Evolutionary conservation across 768 basidiomycete species (phyloP), one percentile per base, ranked within the genome.

Genomic region (Tephrocybe sp.): DNA sequence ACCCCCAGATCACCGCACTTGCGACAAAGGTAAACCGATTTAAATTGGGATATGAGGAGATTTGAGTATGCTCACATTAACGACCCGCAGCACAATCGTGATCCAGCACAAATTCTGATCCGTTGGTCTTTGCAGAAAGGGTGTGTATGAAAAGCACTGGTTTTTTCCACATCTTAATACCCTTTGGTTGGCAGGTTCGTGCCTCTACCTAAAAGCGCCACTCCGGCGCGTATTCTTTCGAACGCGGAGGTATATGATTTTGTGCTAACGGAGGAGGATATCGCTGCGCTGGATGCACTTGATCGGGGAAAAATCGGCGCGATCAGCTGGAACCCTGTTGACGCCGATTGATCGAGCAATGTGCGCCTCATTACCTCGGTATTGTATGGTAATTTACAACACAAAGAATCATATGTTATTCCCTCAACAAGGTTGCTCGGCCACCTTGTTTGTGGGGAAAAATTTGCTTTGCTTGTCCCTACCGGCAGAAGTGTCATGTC

Each of bases 71-170:
- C n/a, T n/a, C n/a, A n/a, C n/a, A n/a, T n/a, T n/a, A n/a, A n/a
- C n/a, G n/a, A n/a, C n/a, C n/a, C 30, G 18, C 46, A 24, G 21
- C 14, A 28, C 17, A 12, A 42, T 33, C 80, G 81, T 48, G 80
- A 85, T 36, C 78, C 80, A 4, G 85, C 92, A 15, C 94, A 97
- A 61, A 74, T 96, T 39, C 78, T 97, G 14, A 71, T 97, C 50
- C 81, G 95, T 20, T 97, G 93, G 91, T 94, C 92, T 24, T 71
- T 98, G 32, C 94, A 97, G 65, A 82, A 79, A 62, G 84, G 85
- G 88, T 89, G 59, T 43, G 80, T 23, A 20, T 24, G 7, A n/a
- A 21, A 36, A 12, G 9, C 15, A 14, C 34, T 4, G 4, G 11
- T 15, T 36, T 18, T n/a, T 5, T 28, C 26, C 28, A n/a, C 10